A percentile compares a stretch with the other conserved stretches of the same genome.
Conservation (phyloP, 1,284 basidiomycete species). For the Boletus austroedulis region DNA sequence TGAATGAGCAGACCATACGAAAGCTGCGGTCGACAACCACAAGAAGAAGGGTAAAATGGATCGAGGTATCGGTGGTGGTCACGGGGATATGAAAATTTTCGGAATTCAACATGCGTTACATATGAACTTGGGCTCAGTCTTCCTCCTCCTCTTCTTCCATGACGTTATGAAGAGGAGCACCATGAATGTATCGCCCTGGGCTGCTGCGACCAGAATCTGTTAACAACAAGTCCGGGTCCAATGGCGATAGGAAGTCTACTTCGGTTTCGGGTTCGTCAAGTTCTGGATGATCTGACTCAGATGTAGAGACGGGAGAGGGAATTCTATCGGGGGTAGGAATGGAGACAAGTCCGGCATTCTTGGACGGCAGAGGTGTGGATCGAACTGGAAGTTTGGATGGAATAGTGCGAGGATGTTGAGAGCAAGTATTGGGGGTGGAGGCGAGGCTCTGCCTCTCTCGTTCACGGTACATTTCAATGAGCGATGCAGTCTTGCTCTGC, state of each 20-base stretch:
- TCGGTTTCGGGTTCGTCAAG: slow-evolving; percentile 17
- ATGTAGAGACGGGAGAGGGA: slow-evolving; percentile 19
- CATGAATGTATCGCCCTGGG: slow-evolving; percentile 79
- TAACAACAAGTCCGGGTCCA: slow-evolving; percentile 33
- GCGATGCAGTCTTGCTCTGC: slow-evolving; percentile 62
- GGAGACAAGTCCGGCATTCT: slow-evolving; percentile 5
- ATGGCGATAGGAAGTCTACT: slow-evolving; percentile 29
- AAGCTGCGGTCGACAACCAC: slow-evolving; percentile 5
- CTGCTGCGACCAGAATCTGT: slow-evolving; percentile 54
- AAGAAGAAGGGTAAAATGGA: slow-evolving; percentile 5
- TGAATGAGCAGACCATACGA: slow-evolving; percentile 8
- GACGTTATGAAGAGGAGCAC: slow-evolving; percentile 83
- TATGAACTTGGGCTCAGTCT: slow-evolving; percentile 29
- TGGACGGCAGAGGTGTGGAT: slow-evolving; percentile 18
- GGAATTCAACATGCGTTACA: slow-evolving; percentile 27
- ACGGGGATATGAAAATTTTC: slow-evolving; percentile 14
- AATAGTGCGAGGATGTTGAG: no score
- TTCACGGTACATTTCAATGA: slow-evolving; percentile 82
- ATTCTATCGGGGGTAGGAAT: not conserved
- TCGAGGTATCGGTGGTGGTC: slow-evolving; percentile 30
- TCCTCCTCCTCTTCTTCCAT: slow-evolving; percentile 80
- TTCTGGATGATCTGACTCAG: slow-evolving; percentile 18
- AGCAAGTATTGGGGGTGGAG: no score
- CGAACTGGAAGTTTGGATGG: slow-evolving; percentile 40
- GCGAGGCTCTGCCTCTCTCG: slow-evolving; percentile 47